Percentiles rank a stretch among this genome's conserved stretches.
Evolutionary conservation across 2,329 filamentous ascomycete genomes (phyloP).

Genomic region (Neoarthrinium moseri): DNA sequence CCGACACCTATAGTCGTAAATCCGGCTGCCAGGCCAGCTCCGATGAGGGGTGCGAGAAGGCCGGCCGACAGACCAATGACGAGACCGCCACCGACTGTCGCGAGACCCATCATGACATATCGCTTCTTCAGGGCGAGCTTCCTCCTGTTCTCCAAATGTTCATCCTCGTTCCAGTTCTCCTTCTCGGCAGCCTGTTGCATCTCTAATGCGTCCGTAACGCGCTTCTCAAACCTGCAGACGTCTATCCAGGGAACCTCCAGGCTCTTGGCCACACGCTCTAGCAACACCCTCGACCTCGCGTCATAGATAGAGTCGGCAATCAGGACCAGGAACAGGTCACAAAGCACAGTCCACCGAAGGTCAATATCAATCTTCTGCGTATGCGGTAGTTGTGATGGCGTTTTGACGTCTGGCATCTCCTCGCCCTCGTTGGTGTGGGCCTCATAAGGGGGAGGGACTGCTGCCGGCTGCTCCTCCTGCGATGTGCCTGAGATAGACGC

Average conservation of each 20-base stretch:
- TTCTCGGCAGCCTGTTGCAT: slow-evolving; percentile 95
- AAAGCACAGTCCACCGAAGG: slow-evolving; percentile 93
- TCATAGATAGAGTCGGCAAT: slow-evolving; percentile 96
- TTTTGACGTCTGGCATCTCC: slow-evolving; percentile 76
- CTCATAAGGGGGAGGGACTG: slow-evolving; percentile 59
- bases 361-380: slow-evolving; percentile 91
- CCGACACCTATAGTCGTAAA: slow-evolving; percentile 93
- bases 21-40: slow-evolving; percentile 87
- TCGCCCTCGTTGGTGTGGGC: slow-evolving; percentile 64
- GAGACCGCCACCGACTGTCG: slow-evolving; percentile 89
- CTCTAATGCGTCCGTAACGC: slow-evolving; percentile 92
- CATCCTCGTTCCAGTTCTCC: slow-evolving; percentile 97
- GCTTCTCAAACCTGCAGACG: slow-evolving; percentile 95
- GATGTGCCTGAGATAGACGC: slow-evolving; percentile 23
- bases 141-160: slow-evolving; percentile 83
- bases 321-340: slow-evolving; percentile 91
- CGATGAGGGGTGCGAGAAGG: slow-evolving; percentile 87
- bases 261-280: slow-evolving; percentile 79
- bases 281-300: slow-evolving; percentile 76
- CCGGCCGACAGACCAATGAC: slow-evolving; percentile 96
- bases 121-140: slow-evolving; percentile 80
- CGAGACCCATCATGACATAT: slow-evolving; percentile 93
- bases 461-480: slow-evolving; percentile 45
- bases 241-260: slow-evolving; percentile 87
- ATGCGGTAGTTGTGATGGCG: slow-evolving; percentile 76